phyloP scores from a whole-genome alignment of 805 yeast species.

The Candida pini region DNA sequence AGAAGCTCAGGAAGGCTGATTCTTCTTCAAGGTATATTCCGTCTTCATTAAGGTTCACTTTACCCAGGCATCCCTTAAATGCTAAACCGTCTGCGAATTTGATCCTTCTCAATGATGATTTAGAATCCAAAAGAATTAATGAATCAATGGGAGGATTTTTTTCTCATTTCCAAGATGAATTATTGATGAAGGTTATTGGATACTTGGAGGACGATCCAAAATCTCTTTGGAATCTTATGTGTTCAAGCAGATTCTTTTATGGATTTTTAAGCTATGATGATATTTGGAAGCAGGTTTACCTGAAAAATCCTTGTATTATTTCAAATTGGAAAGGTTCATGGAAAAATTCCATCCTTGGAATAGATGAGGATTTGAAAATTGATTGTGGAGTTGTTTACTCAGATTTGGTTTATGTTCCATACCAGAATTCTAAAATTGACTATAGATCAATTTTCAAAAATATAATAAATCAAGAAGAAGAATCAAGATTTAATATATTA shows the following conservation, averaged over 20 bases:
- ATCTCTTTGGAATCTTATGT: constrained; percentile 49
- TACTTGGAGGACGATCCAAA: constrained; percentile 40
- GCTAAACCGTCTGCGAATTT: constrained; percentile 73
- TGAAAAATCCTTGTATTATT: constrained; percentile 15
- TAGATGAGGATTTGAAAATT: constrained; percentile 38
- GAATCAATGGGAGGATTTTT: constrained; percentile 49
- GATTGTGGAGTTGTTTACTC: constrained; percentile 57
- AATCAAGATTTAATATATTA: constrained; percentile 7
- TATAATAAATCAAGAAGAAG: constrained; percentile 42
- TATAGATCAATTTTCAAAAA: constrained; percentile 45
- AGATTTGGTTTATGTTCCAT: constrained; percentile 77
- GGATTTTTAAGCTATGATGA: constrained; percentile 76
- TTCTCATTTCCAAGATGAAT: constrained; percentile 53
- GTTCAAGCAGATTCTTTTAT: constrained; percentile 60
- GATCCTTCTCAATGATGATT: constrained; percentile 16
- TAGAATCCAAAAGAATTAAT: constrained; percentile 14
- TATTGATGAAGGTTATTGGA: constrained; percentile 48
- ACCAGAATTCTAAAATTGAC: constrained; percentile 69
- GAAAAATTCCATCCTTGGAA: constrained; percentile 54
- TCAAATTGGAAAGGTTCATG: constrained; percentile 72
- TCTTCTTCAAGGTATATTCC: constrained; percentile 12
- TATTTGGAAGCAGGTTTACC: constrained; percentile 65
- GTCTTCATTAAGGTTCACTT: constrained; percentile 15
- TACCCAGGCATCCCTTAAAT: constrained; percentile 61
- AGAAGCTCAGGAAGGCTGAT: no score